Base-by-base conservation (phyloP, 164 flowering plant species). In the Tetrastigma voinierianum region DNA sequence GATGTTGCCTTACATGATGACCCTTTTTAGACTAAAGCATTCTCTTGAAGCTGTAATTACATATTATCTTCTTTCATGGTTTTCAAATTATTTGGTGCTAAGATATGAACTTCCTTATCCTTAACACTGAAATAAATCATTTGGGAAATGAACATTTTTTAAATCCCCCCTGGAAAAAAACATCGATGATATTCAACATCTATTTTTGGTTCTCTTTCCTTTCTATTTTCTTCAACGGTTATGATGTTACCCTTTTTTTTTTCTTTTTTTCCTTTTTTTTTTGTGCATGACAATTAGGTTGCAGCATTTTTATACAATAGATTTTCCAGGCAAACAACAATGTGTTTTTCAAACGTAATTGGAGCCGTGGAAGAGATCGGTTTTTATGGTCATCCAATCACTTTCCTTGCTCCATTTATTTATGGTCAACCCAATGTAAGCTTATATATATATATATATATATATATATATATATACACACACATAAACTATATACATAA, bases 331-430 rank as follows among this genome's bases (percentile, higher is more conserved):
- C 70, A 81, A 64, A 73, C 86, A 0, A 88, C 93, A 1, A n/a
- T 85, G 74, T 52, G 82, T 40, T 83, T 87, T 69, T 84, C 96
- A 8, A 90, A 78, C 51, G 60, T 90, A 43, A 72, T 78, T 47
- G 93, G 96, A n/a, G 90, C 96, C 0, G 11, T 19, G 0, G 91
- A 87, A 69, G 91, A 85, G 57, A 74, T 88, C 11, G 68, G 83
- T 62, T 84, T 87, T 11, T 76, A 53, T 56, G 93, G 90, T 11
- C 85, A 84, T 68, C 86, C 84, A 1, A 48, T 88, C n/a, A 65
- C 73, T 54, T 88, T 67, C 69, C 48, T 88, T 48, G 91, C 96
- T 67, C 87, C 96, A 12, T 68, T 62, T 46, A 78, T 76, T 55
- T 85, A 75, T 25, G 93, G 93, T 3, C 81, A 69, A 18, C 84